Evolutionary conservation across 371 early-diverging fungal species (phyloP).

Genomic region (Saksenaea oblongispora): DNA sequence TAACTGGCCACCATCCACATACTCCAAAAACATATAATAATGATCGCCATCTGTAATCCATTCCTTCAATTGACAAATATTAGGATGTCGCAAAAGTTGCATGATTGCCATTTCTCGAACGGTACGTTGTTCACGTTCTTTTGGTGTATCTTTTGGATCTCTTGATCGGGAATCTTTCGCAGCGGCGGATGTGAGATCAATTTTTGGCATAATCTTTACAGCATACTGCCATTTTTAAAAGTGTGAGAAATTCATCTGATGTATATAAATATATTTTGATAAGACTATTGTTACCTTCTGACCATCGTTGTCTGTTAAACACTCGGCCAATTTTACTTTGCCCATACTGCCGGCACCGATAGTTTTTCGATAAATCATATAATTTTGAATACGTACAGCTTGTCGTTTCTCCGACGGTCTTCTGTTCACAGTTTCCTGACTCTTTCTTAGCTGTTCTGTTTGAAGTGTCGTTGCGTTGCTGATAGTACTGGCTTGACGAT

Average conservation of each 20-base stretch:
- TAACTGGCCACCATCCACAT: slow-evolving; percentile 74
- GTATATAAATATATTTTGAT: background rate
- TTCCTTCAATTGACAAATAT: slow-evolving; percentile 72
- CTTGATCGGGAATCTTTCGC: slow-evolving; percentile 17
- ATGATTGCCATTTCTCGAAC: slow-evolving; percentile 81
- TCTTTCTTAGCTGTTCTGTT: slow-evolving; percentile 13
- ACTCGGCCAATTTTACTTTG: slow-evolving; percentile 92
- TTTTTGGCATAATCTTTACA: slow-evolving; percentile 54
- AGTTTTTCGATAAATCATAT: slow-evolving; percentile 68
- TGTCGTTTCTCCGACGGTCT: slow-evolving; percentile 39
- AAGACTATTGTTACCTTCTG: slow-evolving; percentile 32
- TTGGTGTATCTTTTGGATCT: slow-evolving; percentile 51
- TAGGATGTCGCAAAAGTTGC: slow-evolving; percentile 80
- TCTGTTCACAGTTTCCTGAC: slow-evolving; percentile 23
- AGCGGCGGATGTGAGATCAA: slow-evolving; percentile 21
- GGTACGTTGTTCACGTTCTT: slow-evolving; percentile 71
- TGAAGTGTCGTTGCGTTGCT: slow-evolving; percentile 14
- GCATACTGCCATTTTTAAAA: slow-evolving; percentile 32
- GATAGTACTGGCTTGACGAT: slow-evolving; percentile 12
- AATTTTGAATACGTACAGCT: slow-evolving; percentile 41
- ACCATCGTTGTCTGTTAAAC: slow-evolving; percentile 37
- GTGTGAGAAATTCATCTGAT: background rate
- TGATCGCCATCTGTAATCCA: slow-evolving; percentile 69
- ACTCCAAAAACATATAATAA: slow-evolving; percentile 91
- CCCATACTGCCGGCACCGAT: slow-evolving; percentile 98